Base-by-base conservation (phyloP, 129 eudicot species). In the Escallonia herrerae region DNA sequence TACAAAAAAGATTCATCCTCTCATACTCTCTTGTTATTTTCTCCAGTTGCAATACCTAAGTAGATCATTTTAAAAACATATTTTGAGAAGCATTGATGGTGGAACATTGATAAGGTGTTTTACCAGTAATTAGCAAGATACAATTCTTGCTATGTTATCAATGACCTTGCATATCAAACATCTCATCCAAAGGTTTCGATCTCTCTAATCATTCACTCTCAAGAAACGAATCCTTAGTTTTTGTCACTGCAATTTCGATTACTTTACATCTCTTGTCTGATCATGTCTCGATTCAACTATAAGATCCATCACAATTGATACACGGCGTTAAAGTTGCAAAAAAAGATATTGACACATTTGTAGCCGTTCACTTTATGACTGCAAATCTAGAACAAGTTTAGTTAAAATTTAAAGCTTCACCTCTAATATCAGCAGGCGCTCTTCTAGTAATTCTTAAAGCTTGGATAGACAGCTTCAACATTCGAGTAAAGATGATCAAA, bases 151-250 rank as follows among this genome's bases (percentile, higher is more conserved):
- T 10, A 22, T 22, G 33, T 22, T 22, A 22, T 74, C 68, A 81
- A 72, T 54, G 78, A 43, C 95, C 95, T 78, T 86, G 95, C 89
- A 86, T 86, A 69, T 84, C 95, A 13, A 90, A 95, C 79, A 80
- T 86, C 72, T 90, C 95, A 69, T 80, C 85, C 61, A 90, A 74
- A 33, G 72, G 65, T 68, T 86, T 86, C 69, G 84, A 45, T 80
- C 89, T 80, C 75, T 80, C 87, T 40, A 57, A 43, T 68, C 95
- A 90, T 61, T 90, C 89, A 5, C 95, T 77, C 22, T 72, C 78
- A 90, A 78, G 82, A 72, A 93, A 45, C 86, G 82, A 15, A 88
- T 88, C 81, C 70, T 81, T 65, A 88, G 96, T 64, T 80, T 64
- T 80, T 88, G 81, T 93, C 98, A 8, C 61, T 75, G 85, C 89